These are phyloP conservation scores for Puccinia horiana DNA, from an alignment of 1,284 basidiomycete species.

Conservation along the genomic window DNA sequence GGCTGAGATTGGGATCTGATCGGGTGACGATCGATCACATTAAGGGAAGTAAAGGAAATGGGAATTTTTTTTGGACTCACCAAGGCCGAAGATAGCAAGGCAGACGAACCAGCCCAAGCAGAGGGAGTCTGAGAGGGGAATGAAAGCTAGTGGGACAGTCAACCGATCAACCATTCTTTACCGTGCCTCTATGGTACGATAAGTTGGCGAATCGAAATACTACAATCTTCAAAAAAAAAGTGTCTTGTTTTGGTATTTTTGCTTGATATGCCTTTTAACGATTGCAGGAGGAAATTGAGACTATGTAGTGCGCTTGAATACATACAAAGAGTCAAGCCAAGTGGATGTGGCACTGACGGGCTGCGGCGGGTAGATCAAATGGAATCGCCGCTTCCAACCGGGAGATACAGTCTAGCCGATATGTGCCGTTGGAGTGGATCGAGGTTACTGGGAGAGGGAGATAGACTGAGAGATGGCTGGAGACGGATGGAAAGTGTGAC, in stretches of 20 bases:
- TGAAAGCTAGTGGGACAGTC: not conserved
- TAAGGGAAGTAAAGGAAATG: not conserved
- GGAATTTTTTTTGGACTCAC: not conserved
- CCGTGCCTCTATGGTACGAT: not conserved
- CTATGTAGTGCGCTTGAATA: not conserved
- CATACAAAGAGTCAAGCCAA: not conserved
- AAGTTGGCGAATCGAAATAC: not conserved
- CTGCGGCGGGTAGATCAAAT: constrained; percentile 16
- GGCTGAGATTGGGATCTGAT: not conserved
- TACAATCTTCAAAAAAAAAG: not conserved
- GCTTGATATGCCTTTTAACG: not conserved
- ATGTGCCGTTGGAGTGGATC: not conserved
- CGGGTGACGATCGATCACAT: not conserved
- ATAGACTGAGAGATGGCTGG: not conserved
- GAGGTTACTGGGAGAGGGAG: not conserved
- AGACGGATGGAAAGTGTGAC: not conserved
- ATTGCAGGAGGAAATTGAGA: not conserved
- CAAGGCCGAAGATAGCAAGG: constrained; percentile 15
- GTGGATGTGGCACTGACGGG: not conserved
- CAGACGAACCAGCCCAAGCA: constrained; percentile 14
- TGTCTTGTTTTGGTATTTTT: not conserved
- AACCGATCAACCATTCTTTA: constrained; percentile 1
- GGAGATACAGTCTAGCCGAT: not conserved
- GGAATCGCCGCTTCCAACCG: not conserved
- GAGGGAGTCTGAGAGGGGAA: not conserved